Evolutionary conservation across 257 asterid genomes (phyloP).

Genomic region (Solanum bulbocastanum): DNA sequence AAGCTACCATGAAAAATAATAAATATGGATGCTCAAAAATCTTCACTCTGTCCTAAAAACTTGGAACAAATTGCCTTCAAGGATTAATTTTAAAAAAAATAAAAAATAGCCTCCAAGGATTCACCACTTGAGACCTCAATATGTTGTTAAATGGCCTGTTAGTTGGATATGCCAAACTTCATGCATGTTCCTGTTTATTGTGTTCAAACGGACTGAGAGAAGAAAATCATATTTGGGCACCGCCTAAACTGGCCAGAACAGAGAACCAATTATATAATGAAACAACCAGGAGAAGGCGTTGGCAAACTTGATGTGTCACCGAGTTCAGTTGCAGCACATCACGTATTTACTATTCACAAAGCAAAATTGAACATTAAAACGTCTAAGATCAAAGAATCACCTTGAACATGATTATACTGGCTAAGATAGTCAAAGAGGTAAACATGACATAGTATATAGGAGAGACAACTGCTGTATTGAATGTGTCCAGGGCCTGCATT

Average conservation of each 20-base stretch:
- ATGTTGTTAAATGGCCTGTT: background rate
- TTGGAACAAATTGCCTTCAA: background rate
- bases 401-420: conserved; percentile 99
- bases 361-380: background rate
- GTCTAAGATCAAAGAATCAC: conserved; percentile 25
- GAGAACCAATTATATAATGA: background rate
- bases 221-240: background rate
- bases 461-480: background rate
- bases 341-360: background rate
- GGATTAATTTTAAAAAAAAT: background rate
- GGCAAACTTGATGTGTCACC: background rate
- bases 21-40: background rate
- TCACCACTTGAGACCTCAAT: background rate
- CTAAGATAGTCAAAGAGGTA: conserved; percentile 59
- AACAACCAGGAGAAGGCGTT: background rate
- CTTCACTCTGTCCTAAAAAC: background rate
- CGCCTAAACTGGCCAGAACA: background rate
- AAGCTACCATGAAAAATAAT: background rate
- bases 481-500: background rate
- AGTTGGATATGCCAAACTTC: background rate
- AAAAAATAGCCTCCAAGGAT: background rate
- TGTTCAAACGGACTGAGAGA: background rate
- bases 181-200: background rate
- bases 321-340: background rate
- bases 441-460: background rate